A percentile compares a stretch with the other conserved stretches of the same genome.
phyloP scores from a whole-genome alignment of 108 stramenopile genomes.

The Skeletonema potamos region DNA sequence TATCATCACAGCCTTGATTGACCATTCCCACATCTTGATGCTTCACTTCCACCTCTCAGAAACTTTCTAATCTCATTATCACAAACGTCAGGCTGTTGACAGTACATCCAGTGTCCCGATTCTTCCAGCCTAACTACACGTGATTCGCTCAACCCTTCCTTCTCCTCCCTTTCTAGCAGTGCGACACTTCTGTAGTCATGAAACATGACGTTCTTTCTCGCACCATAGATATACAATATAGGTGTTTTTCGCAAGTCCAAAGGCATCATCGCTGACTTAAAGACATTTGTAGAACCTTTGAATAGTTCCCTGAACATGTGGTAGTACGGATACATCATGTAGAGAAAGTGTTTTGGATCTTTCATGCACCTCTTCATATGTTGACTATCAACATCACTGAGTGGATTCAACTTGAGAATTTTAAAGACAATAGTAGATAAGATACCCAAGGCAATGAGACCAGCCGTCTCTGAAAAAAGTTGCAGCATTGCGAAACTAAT shows the following conservation, averaged over 20 bases:
- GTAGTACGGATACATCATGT: conserved; percentile 49
- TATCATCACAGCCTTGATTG: conserved; percentile 1
- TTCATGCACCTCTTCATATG: conserved; percentile 2
- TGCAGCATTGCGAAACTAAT: conserved; percentile 13
- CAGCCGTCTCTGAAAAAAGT: conserved; percentile 28
- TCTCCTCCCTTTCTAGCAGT: conserved; percentile 47
- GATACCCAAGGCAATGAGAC: conserved; percentile 10
- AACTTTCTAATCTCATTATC: conserved; percentile 22
- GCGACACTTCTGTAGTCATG: conserved; percentile 39
- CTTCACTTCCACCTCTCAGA: not conserved
- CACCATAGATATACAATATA: conserved; percentile 54
- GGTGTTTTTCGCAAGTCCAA: conserved; percentile 46
- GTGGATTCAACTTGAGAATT: conserved; percentile 17
- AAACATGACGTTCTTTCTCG: conserved; percentile 52
- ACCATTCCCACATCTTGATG: not conserved
- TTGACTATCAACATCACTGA: conserved; percentile 9
- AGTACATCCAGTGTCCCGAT: conserved; percentile 62
- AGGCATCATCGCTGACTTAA: conserved; percentile 9
- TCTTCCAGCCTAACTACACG: conserved; percentile 37
- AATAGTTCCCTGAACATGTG: conserved; percentile 28
- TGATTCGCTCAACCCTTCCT: conserved; percentile 23
- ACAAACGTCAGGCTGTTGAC: conserved; percentile 34
- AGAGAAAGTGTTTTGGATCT: conserved; percentile 25
- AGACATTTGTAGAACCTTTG: not conserved
- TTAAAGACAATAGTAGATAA: conserved; percentile 3